phyloP scores from a whole-genome alignment of 768 basidiomycete species.

The Infundibulicybe gibba region DNA sequence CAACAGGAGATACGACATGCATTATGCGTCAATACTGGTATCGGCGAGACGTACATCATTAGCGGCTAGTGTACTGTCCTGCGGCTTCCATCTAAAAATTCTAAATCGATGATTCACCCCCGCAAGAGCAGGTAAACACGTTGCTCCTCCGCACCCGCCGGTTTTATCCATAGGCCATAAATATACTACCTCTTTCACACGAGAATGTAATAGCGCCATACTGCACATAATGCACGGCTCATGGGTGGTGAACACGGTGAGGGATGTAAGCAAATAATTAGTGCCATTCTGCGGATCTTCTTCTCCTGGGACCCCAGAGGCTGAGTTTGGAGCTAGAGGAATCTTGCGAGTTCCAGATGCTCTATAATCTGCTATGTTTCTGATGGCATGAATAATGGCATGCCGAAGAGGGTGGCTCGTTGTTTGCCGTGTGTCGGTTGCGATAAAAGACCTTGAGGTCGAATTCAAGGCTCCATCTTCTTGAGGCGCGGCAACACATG shows the following conservation, averaged over 20 bases:
- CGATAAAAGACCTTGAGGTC: conserved; percentile 37
- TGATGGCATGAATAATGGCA: conserved; percentile 74
- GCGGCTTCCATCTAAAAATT: conserved; percentile 62
- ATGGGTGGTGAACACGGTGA: conserved; percentile 86
- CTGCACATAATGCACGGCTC: conserved; percentile 98
- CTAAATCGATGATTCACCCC: conserved; percentile 89
- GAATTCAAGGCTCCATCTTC: conserved; percentile 15
- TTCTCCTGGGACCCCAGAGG: conserved; percentile 1
- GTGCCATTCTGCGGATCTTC: conserved; percentile 50
- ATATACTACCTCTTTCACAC: conserved; percentile 85
- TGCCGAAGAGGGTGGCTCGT: conserved; percentile 80
- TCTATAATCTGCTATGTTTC: conserved; percentile 58
- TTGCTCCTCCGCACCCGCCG: conserved; percentile 81
- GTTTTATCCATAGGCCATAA: conserved; percentile 70
- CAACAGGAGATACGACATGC: not conserved
- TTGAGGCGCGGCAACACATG: conserved; percentile 60
- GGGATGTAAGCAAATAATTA: conserved; percentile 85
- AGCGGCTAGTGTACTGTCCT: conserved; percentile 6
- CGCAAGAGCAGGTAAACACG: conserved; percentile 74
- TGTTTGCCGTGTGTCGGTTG: conserved; percentile 69
- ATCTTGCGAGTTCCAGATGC: conserved; percentile 15
- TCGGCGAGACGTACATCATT: conserved; percentile 21
- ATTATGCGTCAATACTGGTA: conserved; percentile 34
- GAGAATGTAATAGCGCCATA: conserved; percentile 93
- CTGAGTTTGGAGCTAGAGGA: conserved; percentile 5